Base-by-base conservation (phyloP, 345 rosid species). In the Camelina neglecta region DNA sequence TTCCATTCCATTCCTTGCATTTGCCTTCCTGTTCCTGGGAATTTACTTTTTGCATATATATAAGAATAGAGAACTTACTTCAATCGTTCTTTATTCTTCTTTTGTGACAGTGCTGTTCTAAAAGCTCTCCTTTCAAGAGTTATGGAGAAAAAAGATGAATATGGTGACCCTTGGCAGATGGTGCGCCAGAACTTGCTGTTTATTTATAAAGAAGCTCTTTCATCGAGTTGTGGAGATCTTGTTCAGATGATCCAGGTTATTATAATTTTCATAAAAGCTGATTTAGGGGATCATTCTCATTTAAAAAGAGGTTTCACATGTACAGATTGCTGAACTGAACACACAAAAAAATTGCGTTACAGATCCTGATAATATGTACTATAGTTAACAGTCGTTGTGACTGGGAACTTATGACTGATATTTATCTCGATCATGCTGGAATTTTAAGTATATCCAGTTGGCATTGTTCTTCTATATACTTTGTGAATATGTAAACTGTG, bases 181-280 rank as follows among this genome's bases (percentile, higher is more conserved):
- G 45, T 82, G 80, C 85, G 86, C 81, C 85, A 85, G 76, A 86
- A 87, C 56, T 72, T 94, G 85, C 81, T 92, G 4, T 50, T 23
- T 74, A 75, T 94, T 68, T 92, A 92, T 78, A 81, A 65, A 58
- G 93, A 86, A 84, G 89, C 97, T 51, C 88, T 94, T 63, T 84
- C 96, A 69, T 85, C 96, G 47, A 86, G 79, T 81, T 84, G 92
- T 71, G 69, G 79, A 31, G 77, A 80, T 71, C 89, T 94, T 69
- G 86, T 86, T 49, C 88, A 82, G 81, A 81, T 88, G 83, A 84
- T 94, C 72, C 91, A 92, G 95, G 98, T 92, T 71, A 21, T 56
- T 78, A 61, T 66, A 38, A 42, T 55, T 63, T 79, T 74, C 54
- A 74, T 59, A 33, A 42, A 50, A 65, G 56, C 67, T 71, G 53